Conservation (phyloP, 306 rosid genomes). For the Sechiopsis laciniata region DNA sequence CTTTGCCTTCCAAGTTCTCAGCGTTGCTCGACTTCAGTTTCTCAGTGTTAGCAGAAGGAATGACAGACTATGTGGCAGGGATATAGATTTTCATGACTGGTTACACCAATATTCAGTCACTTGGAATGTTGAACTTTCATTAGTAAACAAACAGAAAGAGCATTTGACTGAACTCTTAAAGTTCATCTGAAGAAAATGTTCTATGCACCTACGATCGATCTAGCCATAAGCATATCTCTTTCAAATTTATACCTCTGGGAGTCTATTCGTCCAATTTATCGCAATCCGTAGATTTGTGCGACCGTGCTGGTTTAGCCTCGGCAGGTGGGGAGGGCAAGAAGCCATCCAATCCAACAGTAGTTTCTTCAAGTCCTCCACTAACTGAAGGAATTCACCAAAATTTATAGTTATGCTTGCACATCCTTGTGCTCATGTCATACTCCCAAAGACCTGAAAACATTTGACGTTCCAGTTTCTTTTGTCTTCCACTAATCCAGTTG, state of each 20-base stretch:
- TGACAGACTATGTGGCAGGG: not conserved
- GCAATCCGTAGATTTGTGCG: not conserved
- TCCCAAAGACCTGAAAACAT: slow-evolving; percentile 81
- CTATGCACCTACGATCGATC: not conserved
- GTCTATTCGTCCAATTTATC: not conserved
- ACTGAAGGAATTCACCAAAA: slow-evolving; percentile 5
- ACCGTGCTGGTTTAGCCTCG: not conserved
- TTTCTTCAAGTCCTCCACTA: not conserved
- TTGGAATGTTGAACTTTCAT: not conserved
- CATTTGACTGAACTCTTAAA: not conserved
- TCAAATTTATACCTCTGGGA: not conserved
- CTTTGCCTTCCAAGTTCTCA: not conserved
- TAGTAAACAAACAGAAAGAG: not conserved
- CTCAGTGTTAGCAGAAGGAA: not conserved
- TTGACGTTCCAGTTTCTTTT: slow-evolving; percentile 81
- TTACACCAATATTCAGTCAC: not conserved
- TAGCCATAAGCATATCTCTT: not conserved
- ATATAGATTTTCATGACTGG: not conserved
- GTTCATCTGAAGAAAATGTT: not conserved
- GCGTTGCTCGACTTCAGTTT: not conserved
- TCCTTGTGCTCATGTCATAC: slow-evolving; percentile 66
- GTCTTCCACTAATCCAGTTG: slow-evolving; percentile 88
- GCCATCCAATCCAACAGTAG: not conserved
- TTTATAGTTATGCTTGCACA: slow-evolving; percentile 38
- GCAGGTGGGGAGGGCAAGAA: not conserved